phyloP scores from a whole-genome alignment of 1,139 yeast species.

The Zygoascus hellenicus region DNA sequence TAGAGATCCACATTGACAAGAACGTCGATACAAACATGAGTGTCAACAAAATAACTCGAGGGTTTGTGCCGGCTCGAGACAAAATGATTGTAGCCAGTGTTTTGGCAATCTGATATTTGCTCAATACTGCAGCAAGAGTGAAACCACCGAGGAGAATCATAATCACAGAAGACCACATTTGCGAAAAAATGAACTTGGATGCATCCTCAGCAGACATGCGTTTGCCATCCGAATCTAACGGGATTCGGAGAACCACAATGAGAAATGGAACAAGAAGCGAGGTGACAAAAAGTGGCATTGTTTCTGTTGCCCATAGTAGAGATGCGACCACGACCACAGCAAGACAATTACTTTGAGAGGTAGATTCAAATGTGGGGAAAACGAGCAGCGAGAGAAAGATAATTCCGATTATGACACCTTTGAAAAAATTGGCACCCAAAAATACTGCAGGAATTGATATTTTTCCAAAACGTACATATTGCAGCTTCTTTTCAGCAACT shows the following conservation, averaged over 20 bases:
- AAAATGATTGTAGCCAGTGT: constrained; percentile 74
- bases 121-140: constrained; percentile 87
- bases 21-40: constrained; percentile 82
- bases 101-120: constrained; percentile 85
- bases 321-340: constrained; percentile 79
- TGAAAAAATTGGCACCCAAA: constrained; percentile 21
- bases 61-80: constrained; percentile 80
- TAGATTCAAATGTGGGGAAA: constrained; percentile 54
- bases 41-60: constrained; percentile 65
- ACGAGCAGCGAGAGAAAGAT: constrained; percentile 46
- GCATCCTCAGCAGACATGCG: constrained; percentile 61
- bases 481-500: constrained; percentile 7
- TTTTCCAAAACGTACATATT: constrained; percentile 16
- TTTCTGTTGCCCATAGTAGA: constrained; percentile 88
- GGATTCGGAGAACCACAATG: constrained; percentile 65
- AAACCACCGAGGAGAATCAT: constrained; percentile 88
- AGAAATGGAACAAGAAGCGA: constrained; percentile 75
- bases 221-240: constrained; percentile 44
- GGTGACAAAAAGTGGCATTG: constrained; percentile 83
- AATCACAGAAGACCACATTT: constrained; percentile 95
- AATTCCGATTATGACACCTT: constrained; percentile 40
- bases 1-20: constrained; percentile 92
- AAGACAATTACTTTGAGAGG: constrained; percentile 67
- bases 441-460: constrained; percentile 21
- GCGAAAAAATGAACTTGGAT: constrained; percentile 66